A percentile compares a stretch with the other conserved stretches of the same genome.
These are phyloP conservation scores for Petunia secreta DNA, from an alignment of 257 asterid species.

Conservation along the genomic window DNA sequence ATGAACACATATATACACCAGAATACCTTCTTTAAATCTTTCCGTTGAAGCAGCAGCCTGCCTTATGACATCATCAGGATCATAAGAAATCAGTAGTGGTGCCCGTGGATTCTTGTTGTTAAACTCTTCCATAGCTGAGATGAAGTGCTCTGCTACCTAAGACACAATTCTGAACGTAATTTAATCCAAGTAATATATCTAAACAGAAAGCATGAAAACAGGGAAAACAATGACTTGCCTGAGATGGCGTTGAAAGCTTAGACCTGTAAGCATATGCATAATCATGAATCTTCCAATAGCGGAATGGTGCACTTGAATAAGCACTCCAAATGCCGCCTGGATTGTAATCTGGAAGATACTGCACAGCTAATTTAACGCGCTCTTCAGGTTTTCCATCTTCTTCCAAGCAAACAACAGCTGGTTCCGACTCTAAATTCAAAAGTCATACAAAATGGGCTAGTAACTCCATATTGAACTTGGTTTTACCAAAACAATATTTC, in stretches of 20 bases:
- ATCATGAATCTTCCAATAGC: conserved; percentile 96
- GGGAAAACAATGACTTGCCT: conserved; percentile 50
- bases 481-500: background rate
- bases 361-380: conserved; percentile 76
- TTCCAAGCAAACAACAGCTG: conserved; percentile 58
- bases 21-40: conserved; percentile 89
- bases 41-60: conserved; percentile 90
- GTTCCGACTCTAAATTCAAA: conserved; percentile 64
- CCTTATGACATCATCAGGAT: conserved; percentile 77
- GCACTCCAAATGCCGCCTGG: conserved; percentile 59
- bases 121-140: conserved; percentile 76
- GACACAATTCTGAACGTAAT: conserved; percentile 21
- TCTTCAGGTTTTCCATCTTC: conserved; percentile 77
- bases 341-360: conserved; percentile 75
- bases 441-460: conserved; percentile 24
- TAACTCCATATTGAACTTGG: background rate
- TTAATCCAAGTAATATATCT: conserved; percentile 21
- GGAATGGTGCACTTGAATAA: conserved; percentile 62
- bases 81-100: conserved; percentile 75
- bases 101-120: conserved; percentile 58
- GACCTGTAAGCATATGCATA: conserved; percentile 93
- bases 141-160: conserved; percentile 95
- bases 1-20: background rate
- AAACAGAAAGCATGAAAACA: conserved; percentile 24
- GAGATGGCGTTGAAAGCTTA: conserved; percentile 78